Evolutionary conservation across 2,329 filamentous ascomycete genomes (phyloP).

Genomic region (Tothia fuscella): DNA sequence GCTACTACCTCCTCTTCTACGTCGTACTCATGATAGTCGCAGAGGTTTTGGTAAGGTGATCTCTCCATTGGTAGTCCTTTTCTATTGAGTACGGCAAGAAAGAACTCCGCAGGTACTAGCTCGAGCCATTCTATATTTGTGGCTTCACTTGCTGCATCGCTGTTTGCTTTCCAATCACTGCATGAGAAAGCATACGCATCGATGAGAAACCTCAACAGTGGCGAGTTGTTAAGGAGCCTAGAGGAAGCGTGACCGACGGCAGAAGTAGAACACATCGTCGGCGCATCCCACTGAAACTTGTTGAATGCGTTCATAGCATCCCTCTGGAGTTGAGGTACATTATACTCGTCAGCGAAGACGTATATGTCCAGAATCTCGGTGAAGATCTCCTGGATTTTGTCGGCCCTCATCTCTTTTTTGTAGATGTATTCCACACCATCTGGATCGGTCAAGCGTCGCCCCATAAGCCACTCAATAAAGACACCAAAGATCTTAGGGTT

Average conservation of each 20-base stretch:
- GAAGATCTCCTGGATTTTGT: too few relatives aligned
- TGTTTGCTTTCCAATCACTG: neutral
- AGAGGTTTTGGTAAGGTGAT: too few relatives aligned
- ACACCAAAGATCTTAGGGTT: neutral
- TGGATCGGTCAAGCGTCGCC: neutral
- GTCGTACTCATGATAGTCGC: too few relatives aligned
- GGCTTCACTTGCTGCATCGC: too few relatives aligned
- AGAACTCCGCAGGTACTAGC: too few relatives aligned
- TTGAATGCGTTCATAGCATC: neutral
- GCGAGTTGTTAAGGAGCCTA: neutral
- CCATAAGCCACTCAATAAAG: neutral
- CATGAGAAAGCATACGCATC: neutral
- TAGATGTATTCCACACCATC: neutral
- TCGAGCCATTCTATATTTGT: too few relatives aligned
- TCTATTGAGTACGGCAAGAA: too few relatives aligned
- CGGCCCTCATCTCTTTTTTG: neutral
- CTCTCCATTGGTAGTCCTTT: too few relatives aligned
- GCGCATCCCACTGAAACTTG: too few relatives aligned
- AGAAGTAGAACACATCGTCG: too few relatives aligned
- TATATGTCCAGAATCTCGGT: neutral
- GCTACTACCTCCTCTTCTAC: too few relatives aligned
- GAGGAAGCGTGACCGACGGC: too few relatives aligned
- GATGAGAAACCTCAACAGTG: neutral
- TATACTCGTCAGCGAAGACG: constrained; percentile 5
- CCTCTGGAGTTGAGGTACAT: neutral